Evolutionary conservation across 2,329 filamentous ascomycete species (phyloP).

Genomic region (Scedosporium apiospermum): DNA sequence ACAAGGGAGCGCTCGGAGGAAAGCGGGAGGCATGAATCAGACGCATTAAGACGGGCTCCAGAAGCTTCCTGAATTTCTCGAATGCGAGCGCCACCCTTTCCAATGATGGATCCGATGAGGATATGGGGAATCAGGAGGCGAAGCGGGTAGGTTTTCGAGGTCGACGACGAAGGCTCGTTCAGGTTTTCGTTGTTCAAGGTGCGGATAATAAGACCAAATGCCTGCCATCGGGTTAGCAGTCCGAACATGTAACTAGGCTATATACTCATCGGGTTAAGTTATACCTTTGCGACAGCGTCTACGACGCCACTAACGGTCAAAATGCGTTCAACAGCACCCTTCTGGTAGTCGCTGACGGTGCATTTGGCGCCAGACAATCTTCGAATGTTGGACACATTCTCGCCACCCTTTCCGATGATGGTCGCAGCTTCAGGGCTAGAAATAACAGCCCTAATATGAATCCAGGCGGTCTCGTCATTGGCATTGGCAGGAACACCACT

Average conservation of each 20-base stretch:
- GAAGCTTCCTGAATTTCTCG: slow-evolving; percentile 98
- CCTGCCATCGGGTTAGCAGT: slow-evolving; percentile 40
- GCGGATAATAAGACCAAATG: slow-evolving; percentile 95
- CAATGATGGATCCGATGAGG: slow-evolving; percentile 96
- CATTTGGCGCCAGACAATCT: slow-evolving; percentile 94
- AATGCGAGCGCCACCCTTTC: slow-evolving; percentile 90
- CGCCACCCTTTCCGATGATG: slow-evolving; percentile 95
- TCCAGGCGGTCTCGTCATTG: slow-evolving; percentile 91
- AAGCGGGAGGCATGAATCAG: slow-evolving; percentile 84
- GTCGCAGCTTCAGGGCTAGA: slow-evolving; percentile 96
- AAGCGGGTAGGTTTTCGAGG: slow-evolving; percentile 95
- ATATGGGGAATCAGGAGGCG: slow-evolving; percentile 94
- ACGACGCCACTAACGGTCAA: slow-evolving; percentile 94
- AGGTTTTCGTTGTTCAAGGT: slow-evolving; percentile 96
- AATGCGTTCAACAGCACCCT: slow-evolving; percentile 94
- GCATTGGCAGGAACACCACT: slow-evolving; percentile 29
- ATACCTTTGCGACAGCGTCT: slow-evolving; percentile 91
- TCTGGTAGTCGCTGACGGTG: slow-evolving; percentile 96
- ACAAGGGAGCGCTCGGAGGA: slow-evolving; percentile 97
- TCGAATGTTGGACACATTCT: slow-evolving; percentile 96
- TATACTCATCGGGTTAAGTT: slow-evolving; percentile 12
- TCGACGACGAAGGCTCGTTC: slow-evolving; percentile 75
- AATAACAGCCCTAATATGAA: slow-evolving; percentile 94
- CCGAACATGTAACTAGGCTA: not conserved
- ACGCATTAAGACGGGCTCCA: slow-evolving; percentile 91